Evolutionary conservation across 352 stramenopile genomes (phyloP).

Genomic region (Phytophthora vignae): DNA sequence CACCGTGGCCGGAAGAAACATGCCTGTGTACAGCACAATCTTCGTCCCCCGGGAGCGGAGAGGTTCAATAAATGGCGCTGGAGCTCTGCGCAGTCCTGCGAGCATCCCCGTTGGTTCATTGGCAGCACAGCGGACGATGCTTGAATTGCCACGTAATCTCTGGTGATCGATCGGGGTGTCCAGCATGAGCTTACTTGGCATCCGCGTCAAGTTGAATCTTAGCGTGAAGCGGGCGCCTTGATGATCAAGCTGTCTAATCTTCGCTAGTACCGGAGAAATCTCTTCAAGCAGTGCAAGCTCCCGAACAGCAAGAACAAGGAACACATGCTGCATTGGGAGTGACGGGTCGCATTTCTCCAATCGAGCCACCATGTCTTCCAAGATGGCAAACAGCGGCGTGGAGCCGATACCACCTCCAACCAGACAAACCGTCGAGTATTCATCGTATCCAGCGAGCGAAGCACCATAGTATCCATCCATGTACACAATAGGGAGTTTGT

Average conservation of each 20-base stretch:
- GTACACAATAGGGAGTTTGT: slow-evolving; percentile 45
- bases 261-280: slow-evolving; percentile 44
- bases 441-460: slow-evolving; percentile 49
- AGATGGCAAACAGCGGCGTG: slow-evolving; percentile 62
- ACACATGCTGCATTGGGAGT: slow-evolving; percentile 36
- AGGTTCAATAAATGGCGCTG: slow-evolving; percentile 45
- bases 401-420: slow-evolving; percentile 59
- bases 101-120: background rate
- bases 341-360: slow-evolving; percentile 14
- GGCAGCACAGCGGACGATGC: background rate
- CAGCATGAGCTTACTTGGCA: slow-evolving; percentile 27
- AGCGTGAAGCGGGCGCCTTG: slow-evolving; percentile 26
- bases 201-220: slow-evolving; percentile 45
- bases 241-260: slow-evolving; percentile 41
- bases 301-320: slow-evolving; percentile 53
- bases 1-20: slow-evolving; percentile 32
- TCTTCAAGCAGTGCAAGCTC: slow-evolving; percentile 52
- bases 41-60: slow-evolving; percentile 37
- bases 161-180: slow-evolving; percentile 40
- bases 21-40: slow-evolving; percentile 37
- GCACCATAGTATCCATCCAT: slow-evolving; percentile 67
- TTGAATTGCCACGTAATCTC: slow-evolving; percentile 21
- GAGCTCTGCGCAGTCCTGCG: slow-evolving; percentile 4
- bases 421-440: slow-evolving; percentile 56
- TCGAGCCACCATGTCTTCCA: slow-evolving; percentile 56